A percentile compares a stretch with the other conserved stretches of the same genome.
phyloP scores from a whole-genome alignment of 2,329 filamentous ascomycete genomes.

The Hypoxylon sp. region DNA sequence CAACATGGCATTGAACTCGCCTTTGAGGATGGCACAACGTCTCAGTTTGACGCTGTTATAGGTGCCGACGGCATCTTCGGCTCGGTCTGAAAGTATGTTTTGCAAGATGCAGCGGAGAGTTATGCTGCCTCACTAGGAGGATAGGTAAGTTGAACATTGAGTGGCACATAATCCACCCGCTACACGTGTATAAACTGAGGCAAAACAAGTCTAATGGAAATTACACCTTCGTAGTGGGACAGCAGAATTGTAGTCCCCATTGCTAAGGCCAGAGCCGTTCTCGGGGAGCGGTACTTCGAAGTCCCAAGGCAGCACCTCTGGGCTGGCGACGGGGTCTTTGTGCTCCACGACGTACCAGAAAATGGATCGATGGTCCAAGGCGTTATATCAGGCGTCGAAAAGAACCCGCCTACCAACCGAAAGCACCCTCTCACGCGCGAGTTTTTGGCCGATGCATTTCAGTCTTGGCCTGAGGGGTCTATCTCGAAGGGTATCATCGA shows the following conservation, averaged over 20 bases:
- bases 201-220: not conserved
- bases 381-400: conserved; percentile 27
- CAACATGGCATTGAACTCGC: not conserved
- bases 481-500: conserved; percentile 17
- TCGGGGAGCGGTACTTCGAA: conserved; percentile 14
- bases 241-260: conserved; percentile 14
- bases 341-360: conserved; percentile 29
- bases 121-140: conserved; percentile 4
- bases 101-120: conserved; percentile 3
- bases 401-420: conserved; percentile 5
- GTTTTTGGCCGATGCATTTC: not conserved
- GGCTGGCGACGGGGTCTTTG: conserved; percentile 23
- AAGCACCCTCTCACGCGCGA: conserved; percentile 16
- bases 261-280: conserved; percentile 4
- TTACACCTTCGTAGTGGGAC: conserved; percentile 17
- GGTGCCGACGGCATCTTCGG: conserved; percentile 34
- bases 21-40: conserved; percentile 12
- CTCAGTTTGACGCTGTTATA: conserved; percentile 24
- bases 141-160: not conserved
- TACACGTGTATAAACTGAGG: not conserved
- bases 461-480: conserved; percentile 8
- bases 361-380: conserved; percentile 24
- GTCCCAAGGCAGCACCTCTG: conserved; percentile 10
- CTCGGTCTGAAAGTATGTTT: conserved; percentile 13
- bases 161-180: not conserved